These are phyloP conservation scores for Monosporascus sp. DNA, from an alignment of 2,329 filamentous ascomycete genomes.

Conservation along the genomic window DNA sequence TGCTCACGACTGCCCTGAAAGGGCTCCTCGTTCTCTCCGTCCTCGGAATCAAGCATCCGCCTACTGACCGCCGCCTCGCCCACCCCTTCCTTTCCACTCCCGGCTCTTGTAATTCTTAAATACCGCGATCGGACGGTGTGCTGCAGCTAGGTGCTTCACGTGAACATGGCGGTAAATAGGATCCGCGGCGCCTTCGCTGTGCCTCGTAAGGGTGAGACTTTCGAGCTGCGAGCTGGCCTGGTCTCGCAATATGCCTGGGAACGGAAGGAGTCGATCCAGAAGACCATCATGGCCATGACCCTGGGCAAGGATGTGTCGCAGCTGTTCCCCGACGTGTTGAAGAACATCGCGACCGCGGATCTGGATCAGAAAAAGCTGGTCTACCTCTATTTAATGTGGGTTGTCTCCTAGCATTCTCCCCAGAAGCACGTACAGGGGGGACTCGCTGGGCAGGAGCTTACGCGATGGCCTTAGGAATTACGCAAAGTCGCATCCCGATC, in stretches of 20 bases:
- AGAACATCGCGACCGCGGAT: conserved; percentile 94
- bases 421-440: not conserved
- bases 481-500: conserved; percentile 95
- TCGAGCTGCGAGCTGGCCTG: conserved; percentile 89
- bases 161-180: conserved; percentile 86
- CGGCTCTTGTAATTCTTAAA: not conserved
- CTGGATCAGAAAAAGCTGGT: conserved; percentile 99
- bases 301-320: conserved; percentile 97
- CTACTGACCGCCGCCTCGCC: conserved; percentile 2
- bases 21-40: conserved; percentile 15
- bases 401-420: conserved; percentile 4
- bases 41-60: conserved; percentile 1
- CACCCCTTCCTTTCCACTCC: no score
- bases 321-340: conserved; percentile 93
- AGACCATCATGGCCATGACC: conserved; percentile 99
- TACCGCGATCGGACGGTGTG: conserved; percentile 6
- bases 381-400: conserved; percentile 93
- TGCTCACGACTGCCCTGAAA: conserved; percentile 19
- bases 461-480: conserved; percentile 68
- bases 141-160: conserved; percentile 1
- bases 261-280: conserved; percentile 97
- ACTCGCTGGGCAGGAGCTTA: conserved; percentile 12
- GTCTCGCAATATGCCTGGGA: conserved; percentile 99
- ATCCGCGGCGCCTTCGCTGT: conserved; percentile 90
- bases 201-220: conserved; percentile 95